These are phyloP conservation scores for Brasenia schreberi DNA, from an alignment of 164 flowering plant species.

Conservation along the genomic window DNA sequence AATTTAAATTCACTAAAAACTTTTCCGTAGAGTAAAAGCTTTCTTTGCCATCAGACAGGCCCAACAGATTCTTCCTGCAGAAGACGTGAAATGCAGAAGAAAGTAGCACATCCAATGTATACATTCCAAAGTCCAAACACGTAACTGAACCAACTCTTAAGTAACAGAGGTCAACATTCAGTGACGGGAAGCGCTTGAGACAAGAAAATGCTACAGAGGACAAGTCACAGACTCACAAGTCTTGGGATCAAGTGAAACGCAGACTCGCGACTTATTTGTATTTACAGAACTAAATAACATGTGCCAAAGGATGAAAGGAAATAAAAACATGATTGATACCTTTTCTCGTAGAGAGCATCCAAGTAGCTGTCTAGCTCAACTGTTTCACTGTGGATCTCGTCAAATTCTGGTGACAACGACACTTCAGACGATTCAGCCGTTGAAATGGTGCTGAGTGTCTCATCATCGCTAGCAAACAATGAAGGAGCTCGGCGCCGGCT, in stretches of 20 bases:
- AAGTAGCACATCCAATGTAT: too few relatives aligned
- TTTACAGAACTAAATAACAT: too few relatives aligned
- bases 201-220: background rate
- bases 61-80: too few relatives aligned
- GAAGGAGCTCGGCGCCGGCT: background rate
- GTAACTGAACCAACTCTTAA: background rate
- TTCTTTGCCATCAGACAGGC: too few relatives aligned
- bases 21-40: too few relatives aligned
- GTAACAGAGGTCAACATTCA: background rate
- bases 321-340: background rate
- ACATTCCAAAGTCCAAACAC: background rate
- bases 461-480: background rate
- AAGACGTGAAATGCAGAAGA: too few relatives aligned
- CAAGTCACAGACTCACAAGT: background rate
- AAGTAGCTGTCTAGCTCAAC: background rate
- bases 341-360: conserved; percentile 3
- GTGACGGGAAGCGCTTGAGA: background rate
- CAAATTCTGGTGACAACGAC: background rate
- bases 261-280: too few relatives aligned
- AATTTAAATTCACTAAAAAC: too few relatives aligned
- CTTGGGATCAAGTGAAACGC: background rate
- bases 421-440: background rate
- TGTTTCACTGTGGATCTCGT: background rate
- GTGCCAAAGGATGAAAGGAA: background rate
- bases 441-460: conserved; percentile 1